These are phyloP conservation scores for Neltuma alba DNA, from an alignment of 306 rosid species.

Conservation along the genomic window DNA sequence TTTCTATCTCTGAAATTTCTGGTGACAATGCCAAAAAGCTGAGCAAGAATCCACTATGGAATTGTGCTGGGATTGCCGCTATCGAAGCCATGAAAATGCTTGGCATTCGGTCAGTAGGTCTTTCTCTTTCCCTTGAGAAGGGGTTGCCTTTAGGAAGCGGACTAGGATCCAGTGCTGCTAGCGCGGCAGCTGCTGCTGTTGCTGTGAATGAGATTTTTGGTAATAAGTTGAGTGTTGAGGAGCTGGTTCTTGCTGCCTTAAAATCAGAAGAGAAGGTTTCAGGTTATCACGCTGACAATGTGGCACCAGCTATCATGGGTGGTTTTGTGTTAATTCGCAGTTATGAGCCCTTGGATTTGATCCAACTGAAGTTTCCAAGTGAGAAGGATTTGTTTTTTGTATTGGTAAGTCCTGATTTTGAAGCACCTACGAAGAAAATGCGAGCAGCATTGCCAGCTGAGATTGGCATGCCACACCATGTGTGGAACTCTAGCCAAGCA, in stretches of 20 bases:
- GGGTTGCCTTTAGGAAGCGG: slow-evolving; percentile 92
- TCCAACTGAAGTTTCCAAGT: slow-evolving; percentile 53
- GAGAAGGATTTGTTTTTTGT: slow-evolving; percentile 72
- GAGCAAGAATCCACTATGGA: slow-evolving; percentile 68
- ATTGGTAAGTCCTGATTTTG: slow-evolving; percentile 75
- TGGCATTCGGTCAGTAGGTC: slow-evolving; percentile 72
- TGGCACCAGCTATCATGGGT: slow-evolving; percentile 93
- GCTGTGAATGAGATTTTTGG: slow-evolving; percentile 86
- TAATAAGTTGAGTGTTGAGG: slow-evolving; percentile 50
- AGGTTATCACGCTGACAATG: slow-evolving; percentile 90
- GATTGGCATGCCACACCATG: slow-evolving; percentile 82
- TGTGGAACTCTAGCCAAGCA: slow-evolving; percentile 88
- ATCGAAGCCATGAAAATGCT: slow-evolving; percentile 89
- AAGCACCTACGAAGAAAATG: slow-evolving; percentile 92
- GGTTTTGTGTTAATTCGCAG: slow-evolving; percentile 73
- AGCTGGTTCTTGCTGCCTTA: slow-evolving; percentile 64
- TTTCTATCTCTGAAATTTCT: slow-evolving; percentile 53
- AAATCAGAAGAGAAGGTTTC: slow-evolving; percentile 91
- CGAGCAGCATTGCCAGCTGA: slow-evolving; percentile 72
- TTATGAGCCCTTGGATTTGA: slow-evolving; percentile 72
- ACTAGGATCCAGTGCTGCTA: slow-evolving; percentile 89
- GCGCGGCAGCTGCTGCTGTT: slow-evolving; percentile 88
- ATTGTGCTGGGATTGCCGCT: slow-evolving; percentile 89
- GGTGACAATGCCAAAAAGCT: slow-evolving; percentile 61
- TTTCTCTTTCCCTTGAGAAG: slow-evolving; percentile 76